Evolutionary conservation across 208 protist species (phyloP), one percentile per base, ranked within the genome.

Genomic region (Wallacemonas sp.): DNA sequence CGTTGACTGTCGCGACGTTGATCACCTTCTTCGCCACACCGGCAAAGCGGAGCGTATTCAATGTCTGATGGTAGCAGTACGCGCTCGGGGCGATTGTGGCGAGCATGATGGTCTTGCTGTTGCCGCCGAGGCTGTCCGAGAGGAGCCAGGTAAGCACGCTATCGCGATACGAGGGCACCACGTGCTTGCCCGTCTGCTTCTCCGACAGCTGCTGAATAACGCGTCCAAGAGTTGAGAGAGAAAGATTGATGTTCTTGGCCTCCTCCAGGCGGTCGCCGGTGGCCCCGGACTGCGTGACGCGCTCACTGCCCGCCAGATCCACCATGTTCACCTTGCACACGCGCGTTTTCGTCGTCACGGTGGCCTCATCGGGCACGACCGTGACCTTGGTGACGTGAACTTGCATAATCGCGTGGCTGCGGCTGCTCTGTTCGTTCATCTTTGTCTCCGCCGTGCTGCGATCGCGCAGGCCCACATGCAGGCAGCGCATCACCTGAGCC

Each of bases 301-400:
- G 89, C 84, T 99, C 98, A 48, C 89, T 97, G 26, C 98, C 98
- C 7, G 98, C 98, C 3, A 99, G 84, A 82, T 99, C 98, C 12
- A 99, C 98, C 57, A 99, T 77, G 63, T 95, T 99, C 25, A 97
- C 76, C 29, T 88, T 92, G 46, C 74, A 81, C n/a, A 49, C 59
- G 16, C 88, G 75, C 28, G 84, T 87, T 23, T 80, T 77, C 11
- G 91, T 93, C 20, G 84, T 65, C 1, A 93, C 85, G 1, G 65
- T 76, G n/a, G 65, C 62, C n/a, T 79, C 87, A 22, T 66, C 61
- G n/a, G 62, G 16, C 7, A 82, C 72, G 14, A 66, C 68, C 12
- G 76, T 57, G 5, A 92, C 72, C 45, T 85, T 78, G 22, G 84
- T 92, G 48, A 98, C 81, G 29, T 95, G 82, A 44, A 99, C 77